Conservation (phyloP, 345 rosid species). For the Psidium friedrichsthalianum region DNA sequence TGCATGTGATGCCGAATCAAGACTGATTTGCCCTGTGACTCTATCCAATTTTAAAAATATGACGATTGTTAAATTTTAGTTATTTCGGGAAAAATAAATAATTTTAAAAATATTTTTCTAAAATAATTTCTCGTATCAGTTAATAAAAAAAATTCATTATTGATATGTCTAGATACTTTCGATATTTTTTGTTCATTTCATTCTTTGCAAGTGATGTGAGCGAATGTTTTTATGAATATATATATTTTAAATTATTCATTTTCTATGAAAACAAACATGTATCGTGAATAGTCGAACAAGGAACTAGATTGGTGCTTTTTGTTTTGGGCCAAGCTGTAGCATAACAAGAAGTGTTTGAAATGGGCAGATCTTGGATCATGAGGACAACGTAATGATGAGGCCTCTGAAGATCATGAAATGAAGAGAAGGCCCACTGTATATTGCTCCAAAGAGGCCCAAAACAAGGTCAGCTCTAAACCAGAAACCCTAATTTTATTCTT, state of each 20-base stretch:
- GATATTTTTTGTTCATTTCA: too few relatives aligned
- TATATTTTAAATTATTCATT: not conserved
- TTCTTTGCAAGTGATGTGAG: not conserved
- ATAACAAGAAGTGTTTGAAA: not conserved
- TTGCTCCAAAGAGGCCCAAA: not conserved
- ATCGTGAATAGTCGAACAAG: not conserved
- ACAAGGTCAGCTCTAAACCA: not conserved
- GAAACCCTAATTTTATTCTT: not conserved
- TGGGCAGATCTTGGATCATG: conserved; percentile 82
- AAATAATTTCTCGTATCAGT: too few relatives aligned
- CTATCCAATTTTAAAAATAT: not conserved
- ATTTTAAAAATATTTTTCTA: not conserved
- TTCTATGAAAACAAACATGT: not conserved
- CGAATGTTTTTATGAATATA: too few relatives aligned
- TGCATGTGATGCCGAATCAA: not conserved
- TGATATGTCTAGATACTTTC: too few relatives aligned
- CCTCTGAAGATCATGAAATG: conserved; percentile 48
- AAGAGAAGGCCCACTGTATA: not conserved
- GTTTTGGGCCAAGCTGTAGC: not conserved
- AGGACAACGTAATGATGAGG: conserved; percentile 93
- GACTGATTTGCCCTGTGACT: not conserved
- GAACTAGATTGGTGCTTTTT: not conserved
- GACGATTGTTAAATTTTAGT: not conserved
- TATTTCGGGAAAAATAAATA: not conserved
- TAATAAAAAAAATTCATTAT: too few relatives aligned